Evolutionary conservation across 148 eudicot genomes (phyloP).

Genomic region (Simmondsia chinensis): DNA sequence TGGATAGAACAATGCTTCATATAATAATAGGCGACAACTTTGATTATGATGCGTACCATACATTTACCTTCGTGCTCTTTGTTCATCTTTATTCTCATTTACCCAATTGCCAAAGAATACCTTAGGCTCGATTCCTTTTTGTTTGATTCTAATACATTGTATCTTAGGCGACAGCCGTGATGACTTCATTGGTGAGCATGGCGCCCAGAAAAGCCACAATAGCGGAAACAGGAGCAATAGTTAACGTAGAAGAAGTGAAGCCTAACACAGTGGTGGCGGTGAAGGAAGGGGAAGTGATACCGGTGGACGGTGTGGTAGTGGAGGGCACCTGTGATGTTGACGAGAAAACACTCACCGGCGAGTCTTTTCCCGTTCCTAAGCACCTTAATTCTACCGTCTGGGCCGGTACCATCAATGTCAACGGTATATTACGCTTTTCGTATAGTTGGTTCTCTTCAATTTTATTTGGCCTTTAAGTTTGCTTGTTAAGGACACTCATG

Average conservation of each 20-base stretch:
- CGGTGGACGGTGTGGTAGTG: slow-evolving; percentile 29
- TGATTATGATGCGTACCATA: too few relatives aligned
- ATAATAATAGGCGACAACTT: too few relatives aligned
- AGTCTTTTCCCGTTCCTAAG: slow-evolving; percentile 77
- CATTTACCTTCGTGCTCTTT: too few relatives aligned
- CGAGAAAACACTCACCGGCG: slow-evolving; percentile 85
- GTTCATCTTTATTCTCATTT: too few relatives aligned
- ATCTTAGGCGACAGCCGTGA: slow-evolving; percentile 33
- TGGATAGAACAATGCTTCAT: too few relatives aligned
- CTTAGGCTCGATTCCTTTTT: too few relatives aligned
- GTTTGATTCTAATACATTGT: neutral
- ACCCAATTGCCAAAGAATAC: too few relatives aligned
- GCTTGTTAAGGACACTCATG: too few relatives aligned
- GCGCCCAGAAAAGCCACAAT: slow-evolving; percentile 33
- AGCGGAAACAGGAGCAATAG: slow-evolving; percentile 30
- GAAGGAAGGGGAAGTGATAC: slow-evolving; percentile 30
- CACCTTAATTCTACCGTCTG: slow-evolving; percentile 60
- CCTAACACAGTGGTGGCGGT: slow-evolving; percentile 27
- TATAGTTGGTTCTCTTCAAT: neutral
- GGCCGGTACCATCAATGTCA: slow-evolving; percentile 88
- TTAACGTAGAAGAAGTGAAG: slow-evolving; percentile 27
- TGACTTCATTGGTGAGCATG: slow-evolving; percentile 34
- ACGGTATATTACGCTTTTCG: slow-evolving; percentile 34
- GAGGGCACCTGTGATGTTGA: slow-evolving; percentile 69
- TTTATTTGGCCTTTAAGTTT: too few relatives aligned